These are phyloP conservation scores for Claviceps maximensis DNA, from an alignment of 2,329 filamentous ascomycete species.

Conservation along the genomic window DNA sequence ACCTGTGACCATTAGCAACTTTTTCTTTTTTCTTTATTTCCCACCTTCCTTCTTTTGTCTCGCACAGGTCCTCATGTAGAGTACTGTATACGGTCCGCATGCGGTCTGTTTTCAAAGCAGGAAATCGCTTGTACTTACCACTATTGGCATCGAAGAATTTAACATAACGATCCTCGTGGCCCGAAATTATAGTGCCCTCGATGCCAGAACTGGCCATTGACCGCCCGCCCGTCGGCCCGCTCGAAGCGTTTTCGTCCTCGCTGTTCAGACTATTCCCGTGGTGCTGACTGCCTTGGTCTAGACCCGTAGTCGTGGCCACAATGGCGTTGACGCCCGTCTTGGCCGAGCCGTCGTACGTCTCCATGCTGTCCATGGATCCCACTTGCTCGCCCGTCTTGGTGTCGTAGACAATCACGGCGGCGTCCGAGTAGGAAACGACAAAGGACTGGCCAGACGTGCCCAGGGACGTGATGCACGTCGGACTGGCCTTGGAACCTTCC, in stretches of 20 bases:
- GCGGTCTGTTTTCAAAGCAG: too few relatives aligned
- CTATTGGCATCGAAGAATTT: conserved; percentile 98
- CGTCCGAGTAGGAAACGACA: conserved; percentile 85
- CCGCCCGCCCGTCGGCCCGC: conserved; percentile 63
- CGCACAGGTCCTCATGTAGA: too few relatives aligned
- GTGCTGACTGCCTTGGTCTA: conserved; percentile 54
- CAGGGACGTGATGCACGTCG: conserved; percentile 88
- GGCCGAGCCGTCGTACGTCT: conserved; percentile 78
- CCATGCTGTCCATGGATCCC: conserved; percentile 80
- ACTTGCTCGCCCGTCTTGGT: conserved; percentile 85
- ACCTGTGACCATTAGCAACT: conserved; percentile 38
- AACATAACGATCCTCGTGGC: conserved; percentile 92
- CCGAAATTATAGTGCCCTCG: conserved; percentile 88
- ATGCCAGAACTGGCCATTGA: conserved; percentile 60
- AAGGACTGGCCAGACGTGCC: conserved; percentile 73
- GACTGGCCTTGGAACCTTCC: conserved; percentile 54
- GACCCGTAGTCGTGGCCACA: conserved; percentile 70
- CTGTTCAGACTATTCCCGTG: conserved; percentile 46
- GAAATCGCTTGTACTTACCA: conserved; percentile 48
- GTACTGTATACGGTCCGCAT: too few relatives aligned
- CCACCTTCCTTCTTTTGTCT: background rate
- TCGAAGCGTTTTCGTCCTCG: conserved; percentile 54
- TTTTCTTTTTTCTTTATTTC: background rate
- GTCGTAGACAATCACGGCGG: conserved; percentile 82
- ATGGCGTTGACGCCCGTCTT: conserved; percentile 79